These are phyloP conservation scores for Paraconiothyrium brasiliense DNA, from an alignment of 2,329 filamentous ascomycete species.

Conservation along the genomic window DNA sequence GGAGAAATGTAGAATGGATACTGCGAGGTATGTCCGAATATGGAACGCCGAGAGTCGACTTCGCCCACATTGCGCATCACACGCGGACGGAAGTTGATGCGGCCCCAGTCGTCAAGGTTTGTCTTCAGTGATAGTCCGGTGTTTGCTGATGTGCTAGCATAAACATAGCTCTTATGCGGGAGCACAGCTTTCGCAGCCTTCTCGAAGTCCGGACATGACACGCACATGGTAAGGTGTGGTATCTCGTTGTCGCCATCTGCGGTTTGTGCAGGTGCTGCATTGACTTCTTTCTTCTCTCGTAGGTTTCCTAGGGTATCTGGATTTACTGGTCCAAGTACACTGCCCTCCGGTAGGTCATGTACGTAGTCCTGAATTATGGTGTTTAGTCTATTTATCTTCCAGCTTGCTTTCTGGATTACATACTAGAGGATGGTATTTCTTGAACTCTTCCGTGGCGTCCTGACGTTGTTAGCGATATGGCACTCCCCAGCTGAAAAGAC, in stretches of 20 bases:
- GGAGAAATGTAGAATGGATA: conserved; percentile 53
- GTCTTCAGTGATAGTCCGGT: conserved; percentile 40
- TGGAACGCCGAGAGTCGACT: conserved; percentile 39
- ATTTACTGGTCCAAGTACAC: conserved; percentile 40
- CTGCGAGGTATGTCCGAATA: conserved; percentile 45
- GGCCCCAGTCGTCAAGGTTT: conserved; percentile 48
- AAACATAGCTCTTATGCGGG: conserved; percentile 45
- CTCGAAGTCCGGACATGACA: conserved; percentile 46
- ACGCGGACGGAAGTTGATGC: conserved; percentile 47
- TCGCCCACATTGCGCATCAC: conserved; percentile 49
- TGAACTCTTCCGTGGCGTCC: conserved; percentile 48
- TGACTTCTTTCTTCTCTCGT: conserved; percentile 32
- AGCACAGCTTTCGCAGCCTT: conserved; percentile 42
- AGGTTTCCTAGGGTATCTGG: conserved; percentile 44
- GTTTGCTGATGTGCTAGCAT: conserved; percentile 48
- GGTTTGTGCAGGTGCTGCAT: conserved; percentile 27
- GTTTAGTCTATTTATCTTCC: too few species aligned
- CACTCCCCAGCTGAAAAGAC: not conserved
- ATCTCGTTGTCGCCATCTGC: conserved; percentile 33
- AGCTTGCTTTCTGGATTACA: too few species aligned
- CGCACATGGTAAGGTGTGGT: conserved; percentile 42
- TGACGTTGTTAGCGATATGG: conserved; percentile 23
- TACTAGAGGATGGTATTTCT: conserved; percentile 44
- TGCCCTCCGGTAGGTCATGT: conserved; percentile 39
- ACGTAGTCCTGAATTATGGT: conserved; percentile 29